Evolutionary conservation across 169 alveolate genomes (phyloP), one percentile per base, ranked within the genome.

Genomic region (Eimeria zaria): DNA sequence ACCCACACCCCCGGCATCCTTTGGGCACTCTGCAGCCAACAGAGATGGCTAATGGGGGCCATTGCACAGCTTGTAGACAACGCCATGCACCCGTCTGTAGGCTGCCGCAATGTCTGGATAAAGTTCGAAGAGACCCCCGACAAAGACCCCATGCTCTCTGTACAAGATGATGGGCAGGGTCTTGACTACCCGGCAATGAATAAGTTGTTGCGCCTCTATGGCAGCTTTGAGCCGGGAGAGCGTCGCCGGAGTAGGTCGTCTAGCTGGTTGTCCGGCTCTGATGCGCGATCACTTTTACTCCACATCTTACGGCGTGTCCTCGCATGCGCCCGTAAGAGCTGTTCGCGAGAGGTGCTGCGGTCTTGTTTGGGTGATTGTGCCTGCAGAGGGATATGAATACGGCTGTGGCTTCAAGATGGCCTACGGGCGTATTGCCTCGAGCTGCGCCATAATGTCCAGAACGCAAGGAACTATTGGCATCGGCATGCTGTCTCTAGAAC

Each of bases 381-480:
- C 58, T 36, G 81, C 95, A 83, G 95, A 85, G 83, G 91, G 97
- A 46, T 94, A 97, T 95, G 98, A 97, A 53, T 98, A 98, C 80
- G 99, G 99, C 30, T 90, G 97, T 55, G 99, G 99, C 33, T 98
- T 98, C 97, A 98, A 98, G 97, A 97, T 97, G 97, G 98, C 99
- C 16, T 98, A 96, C 92, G 99, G 98, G 33, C 97, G 99, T 33
- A 95, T 98, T 48, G 97, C 99, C 14, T 97, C 98, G 89, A 97
- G 98, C 89, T 98, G 99, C 89, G 98, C 98, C 53, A 98, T 98
- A 44, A 98, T 98, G 98, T 98, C 99, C 7, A 96, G 99, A 36
- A 98, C 99, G 7, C 97, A 95, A 41, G 98, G 98, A 36, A 97
- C 97, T 44, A 98, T 98, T 33, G 99, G 99, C 51, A 97, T 98